These are phyloP conservation scores for Theileria sp. DNA, from an alignment of 169 alveolate species.

Conservation along the genomic window DNA sequence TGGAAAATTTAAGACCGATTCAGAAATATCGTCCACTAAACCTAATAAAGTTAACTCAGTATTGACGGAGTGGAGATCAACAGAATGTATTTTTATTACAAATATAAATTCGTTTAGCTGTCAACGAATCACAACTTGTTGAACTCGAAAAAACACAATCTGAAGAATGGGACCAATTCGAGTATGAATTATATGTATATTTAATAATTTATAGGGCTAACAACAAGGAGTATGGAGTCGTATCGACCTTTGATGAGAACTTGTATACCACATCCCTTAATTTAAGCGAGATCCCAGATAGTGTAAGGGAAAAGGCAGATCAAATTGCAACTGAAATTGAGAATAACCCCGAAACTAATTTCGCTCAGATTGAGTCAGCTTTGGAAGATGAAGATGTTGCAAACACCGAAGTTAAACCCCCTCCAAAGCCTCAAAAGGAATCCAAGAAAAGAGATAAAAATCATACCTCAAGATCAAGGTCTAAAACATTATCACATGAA, in stretches of 20 bases:
- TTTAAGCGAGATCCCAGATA: slow-evolving; percentile 66
- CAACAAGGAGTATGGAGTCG: slow-evolving; percentile 49
- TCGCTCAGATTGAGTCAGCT: slow-evolving; percentile 61
- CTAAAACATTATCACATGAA: not conserved
- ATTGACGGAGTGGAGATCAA: slow-evolving; percentile 49
- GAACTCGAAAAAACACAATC: slow-evolving; percentile 19
- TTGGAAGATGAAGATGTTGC: slow-evolving; percentile 72
- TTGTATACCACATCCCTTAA: slow-evolving; percentile 74
- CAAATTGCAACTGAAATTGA: slow-evolving; percentile 71
- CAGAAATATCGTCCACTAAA: slow-evolving; percentile 45
- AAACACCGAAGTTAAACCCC: slow-evolving; percentile 34
- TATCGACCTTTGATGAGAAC: slow-evolving; percentile 69
- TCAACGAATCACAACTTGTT: slow-evolving; percentile 29
- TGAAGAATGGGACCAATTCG: slow-evolving; percentile 63
- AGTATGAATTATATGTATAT: slow-evolving; percentile 9
- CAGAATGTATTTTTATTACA: slow-evolving; percentile 27
- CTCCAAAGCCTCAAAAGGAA: slow-evolving; percentile 28
- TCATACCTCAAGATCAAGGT: not conserved
- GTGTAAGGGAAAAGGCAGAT: slow-evolving; percentile 68
- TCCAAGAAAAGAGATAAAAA: not conserved
- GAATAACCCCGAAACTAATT: slow-evolving; percentile 63
- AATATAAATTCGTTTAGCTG: slow-evolving; percentile 20
- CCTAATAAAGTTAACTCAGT: slow-evolving; percentile 10
- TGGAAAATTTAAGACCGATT: slow-evolving; percentile 52
- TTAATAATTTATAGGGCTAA: slow-evolving; percentile 18